phyloP scores from a whole-genome alignment of 208 protist genomes.

The Acanthamoeba royreba region DNA sequence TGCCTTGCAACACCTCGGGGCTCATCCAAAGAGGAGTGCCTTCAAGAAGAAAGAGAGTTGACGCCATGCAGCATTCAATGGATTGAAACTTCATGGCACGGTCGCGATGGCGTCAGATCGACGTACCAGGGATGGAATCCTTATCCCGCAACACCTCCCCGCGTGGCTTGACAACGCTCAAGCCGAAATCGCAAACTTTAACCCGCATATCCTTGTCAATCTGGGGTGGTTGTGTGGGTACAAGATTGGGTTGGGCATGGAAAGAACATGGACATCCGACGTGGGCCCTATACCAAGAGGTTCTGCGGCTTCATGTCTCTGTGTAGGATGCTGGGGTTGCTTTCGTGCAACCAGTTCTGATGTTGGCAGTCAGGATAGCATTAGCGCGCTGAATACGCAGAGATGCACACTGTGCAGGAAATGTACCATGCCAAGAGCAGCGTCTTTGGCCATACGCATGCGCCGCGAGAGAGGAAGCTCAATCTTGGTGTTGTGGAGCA shows the following conservation, averaged over 20 bases:
- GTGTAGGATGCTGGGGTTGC: constrained; percentile 69
- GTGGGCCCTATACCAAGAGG: constrained; percentile 10
- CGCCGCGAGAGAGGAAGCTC: not conserved
- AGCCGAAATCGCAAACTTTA: constrained; percentile 45
- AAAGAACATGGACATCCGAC: not conserved
- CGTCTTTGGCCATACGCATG: constrained; percentile 65
- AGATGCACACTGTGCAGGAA: not conserved
- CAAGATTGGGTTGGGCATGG: not conserved
- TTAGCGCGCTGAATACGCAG: no score
- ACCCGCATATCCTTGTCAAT: constrained; percentile 8
- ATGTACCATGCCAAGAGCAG: constrained; percentile 60
- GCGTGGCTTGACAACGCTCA: not conserved
- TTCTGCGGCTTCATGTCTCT: constrained; percentile 67
- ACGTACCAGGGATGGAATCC: not conserved
- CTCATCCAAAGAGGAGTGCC: constrained; percentile 14
- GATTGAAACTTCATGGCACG: no score
- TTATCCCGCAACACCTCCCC: constrained; percentile 20
- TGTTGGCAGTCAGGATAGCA: not conserved
- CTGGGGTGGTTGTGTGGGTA: no score
- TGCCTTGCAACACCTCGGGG: constrained; percentile 49
- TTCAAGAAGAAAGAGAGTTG: no score
- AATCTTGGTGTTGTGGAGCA: constrained; percentile 49
- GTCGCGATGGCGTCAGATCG: not conserved
- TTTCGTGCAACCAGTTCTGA: constrained; percentile 63
- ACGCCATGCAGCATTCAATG: no score